Conservation (phyloP, 768 basidiomycete species). For the Omphalotus guepiniiformis region DNA sequence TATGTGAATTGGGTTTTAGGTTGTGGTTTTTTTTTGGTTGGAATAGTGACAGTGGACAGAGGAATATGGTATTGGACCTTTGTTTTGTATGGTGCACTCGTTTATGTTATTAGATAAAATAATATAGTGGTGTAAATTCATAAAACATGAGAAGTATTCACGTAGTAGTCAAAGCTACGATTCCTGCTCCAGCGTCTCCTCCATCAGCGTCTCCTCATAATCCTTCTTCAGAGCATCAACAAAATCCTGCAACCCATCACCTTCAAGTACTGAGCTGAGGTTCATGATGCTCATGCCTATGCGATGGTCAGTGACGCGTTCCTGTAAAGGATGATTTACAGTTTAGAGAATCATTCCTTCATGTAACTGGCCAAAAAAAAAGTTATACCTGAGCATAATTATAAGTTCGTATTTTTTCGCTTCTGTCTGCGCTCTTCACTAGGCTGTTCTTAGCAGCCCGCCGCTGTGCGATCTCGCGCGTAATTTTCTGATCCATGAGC, state of each 20-base stretch:
- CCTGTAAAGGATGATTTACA: constrained; percentile 36
- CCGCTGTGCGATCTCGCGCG: constrained; percentile 62
- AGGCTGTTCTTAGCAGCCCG: constrained; percentile 69
- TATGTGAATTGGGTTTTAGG: constrained; percentile 26
- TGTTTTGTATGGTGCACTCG: no score
- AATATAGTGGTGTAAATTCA: no score
- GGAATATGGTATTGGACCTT: no score
- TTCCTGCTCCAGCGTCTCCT: constrained; percentile 37
- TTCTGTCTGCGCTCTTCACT: constrained; percentile 78
- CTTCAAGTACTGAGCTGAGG: constrained; percentile 60
- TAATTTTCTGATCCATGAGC: constrained; percentile 76
- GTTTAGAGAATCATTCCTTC: background rate
- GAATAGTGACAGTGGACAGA: no score
- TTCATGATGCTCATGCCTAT: constrained; percentile 75
- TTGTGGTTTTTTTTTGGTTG: no score
- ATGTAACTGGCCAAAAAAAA: no score
- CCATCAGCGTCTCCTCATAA: constrained; percentile 52
- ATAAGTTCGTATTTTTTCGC: constrained; percentile 95
- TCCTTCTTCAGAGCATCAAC: constrained; percentile 53
- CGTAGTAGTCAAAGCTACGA: no score
- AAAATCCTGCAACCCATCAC: constrained; percentile 55
- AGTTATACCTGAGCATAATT: constrained; percentile 76
- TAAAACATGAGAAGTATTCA: no score
- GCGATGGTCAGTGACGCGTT: constrained; percentile 90
- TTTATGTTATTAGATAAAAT: no score